Conservation (phyloP, 2,329 filamentous ascomycete species). For the Cyphellophora europaea region DNA sequence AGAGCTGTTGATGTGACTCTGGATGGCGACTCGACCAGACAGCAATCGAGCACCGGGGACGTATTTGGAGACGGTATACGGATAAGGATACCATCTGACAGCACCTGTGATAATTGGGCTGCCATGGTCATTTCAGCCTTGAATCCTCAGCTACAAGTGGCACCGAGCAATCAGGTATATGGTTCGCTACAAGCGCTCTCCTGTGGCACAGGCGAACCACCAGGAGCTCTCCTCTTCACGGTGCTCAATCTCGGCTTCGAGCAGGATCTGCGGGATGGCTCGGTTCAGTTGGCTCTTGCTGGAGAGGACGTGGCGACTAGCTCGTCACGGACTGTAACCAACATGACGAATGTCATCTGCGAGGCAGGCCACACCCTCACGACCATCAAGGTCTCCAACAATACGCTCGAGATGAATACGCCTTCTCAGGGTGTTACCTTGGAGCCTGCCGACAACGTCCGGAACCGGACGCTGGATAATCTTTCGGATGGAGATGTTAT, state of each 20-base stretch:
- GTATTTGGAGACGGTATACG: neutral
- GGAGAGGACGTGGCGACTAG: constrained; percentile 14
- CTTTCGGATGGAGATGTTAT: constrained; percentile 19
- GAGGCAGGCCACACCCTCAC: constrained; percentile 14
- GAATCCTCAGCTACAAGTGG: constrained; percentile 16
- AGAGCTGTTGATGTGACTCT: constrained; percentile 11
- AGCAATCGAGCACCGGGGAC: constrained; percentile 11
- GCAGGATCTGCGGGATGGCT: constrained; percentile 15
- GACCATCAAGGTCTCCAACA: constrained; percentile 14
- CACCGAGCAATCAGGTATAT: constrained; percentile 9
- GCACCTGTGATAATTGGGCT: constrained; percentile 9
- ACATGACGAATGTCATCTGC: constrained; percentile 17
- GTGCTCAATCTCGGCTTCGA: constrained; percentile 14
- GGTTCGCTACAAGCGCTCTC: constrained; percentile 14
- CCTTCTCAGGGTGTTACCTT: constrained; percentile 8
- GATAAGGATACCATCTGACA: constrained; percentile 9
- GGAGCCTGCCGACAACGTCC: constrained; percentile 16
- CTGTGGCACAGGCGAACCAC: constrained; percentile 11
- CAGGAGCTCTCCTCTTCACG: constrained; percentile 14
- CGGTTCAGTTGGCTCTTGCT: constrained; percentile 13
- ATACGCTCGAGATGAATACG: constrained; percentile 9
- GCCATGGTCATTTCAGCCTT: constrained; percentile 12
- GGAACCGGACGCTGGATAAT: constrained; percentile 20
- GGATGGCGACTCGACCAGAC: constrained; percentile 9
- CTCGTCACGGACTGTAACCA: constrained; percentile 14